phyloP scores from a whole-genome alignment of 257 asterid genomes.

The Jasminum sambac region DNA sequence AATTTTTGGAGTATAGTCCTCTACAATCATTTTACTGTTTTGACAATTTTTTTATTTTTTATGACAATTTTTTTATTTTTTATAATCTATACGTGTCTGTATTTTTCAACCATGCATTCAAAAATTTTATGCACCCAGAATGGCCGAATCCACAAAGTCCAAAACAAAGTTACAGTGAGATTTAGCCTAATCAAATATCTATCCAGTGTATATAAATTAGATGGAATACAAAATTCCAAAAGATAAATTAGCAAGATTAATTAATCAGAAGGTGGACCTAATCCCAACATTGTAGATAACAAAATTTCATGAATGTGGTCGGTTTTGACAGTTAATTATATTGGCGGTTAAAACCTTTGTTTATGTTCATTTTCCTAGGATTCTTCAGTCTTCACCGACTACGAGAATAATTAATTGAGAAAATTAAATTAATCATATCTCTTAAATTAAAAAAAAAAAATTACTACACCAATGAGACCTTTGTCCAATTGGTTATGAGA shows the following conservation, averaged over 20 bases:
- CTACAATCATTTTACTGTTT: too few relatives aligned
- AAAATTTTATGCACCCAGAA: too few relatives aligned
- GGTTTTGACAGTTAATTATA: conserved; percentile 3
- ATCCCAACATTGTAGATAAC: background rate
- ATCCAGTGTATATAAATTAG: background rate
- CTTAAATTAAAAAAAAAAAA: background rate
- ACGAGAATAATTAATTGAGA: background rate
- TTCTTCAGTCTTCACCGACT: background rate
- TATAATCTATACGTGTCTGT: too few relatives aligned
- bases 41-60: too few relatives aligned
- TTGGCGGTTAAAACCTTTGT: conserved; percentile 2
- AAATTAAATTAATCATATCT: background rate
- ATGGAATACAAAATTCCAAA: background rate
- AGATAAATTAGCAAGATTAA: background rate
- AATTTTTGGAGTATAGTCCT: too few relatives aligned
- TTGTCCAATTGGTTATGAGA: too few relatives aligned
- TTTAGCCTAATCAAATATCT: background rate
- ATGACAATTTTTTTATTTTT: too few relatives aligned
- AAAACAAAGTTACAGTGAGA: too few relatives aligned
- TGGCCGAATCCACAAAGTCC: too few relatives aligned
- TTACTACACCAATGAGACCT: too few relatives aligned
- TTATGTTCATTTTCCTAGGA: background rate
- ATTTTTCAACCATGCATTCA: too few relatives aligned
- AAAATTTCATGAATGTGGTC: background rate
- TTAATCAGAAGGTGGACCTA: background rate